Percentiles rank a stretch among this genome's conserved stretches.
Evolutionary conservation across 2,329 filamentous ascomycete genomes (phyloP).

Genomic region (Lasiodiplodia sp.): DNA sequence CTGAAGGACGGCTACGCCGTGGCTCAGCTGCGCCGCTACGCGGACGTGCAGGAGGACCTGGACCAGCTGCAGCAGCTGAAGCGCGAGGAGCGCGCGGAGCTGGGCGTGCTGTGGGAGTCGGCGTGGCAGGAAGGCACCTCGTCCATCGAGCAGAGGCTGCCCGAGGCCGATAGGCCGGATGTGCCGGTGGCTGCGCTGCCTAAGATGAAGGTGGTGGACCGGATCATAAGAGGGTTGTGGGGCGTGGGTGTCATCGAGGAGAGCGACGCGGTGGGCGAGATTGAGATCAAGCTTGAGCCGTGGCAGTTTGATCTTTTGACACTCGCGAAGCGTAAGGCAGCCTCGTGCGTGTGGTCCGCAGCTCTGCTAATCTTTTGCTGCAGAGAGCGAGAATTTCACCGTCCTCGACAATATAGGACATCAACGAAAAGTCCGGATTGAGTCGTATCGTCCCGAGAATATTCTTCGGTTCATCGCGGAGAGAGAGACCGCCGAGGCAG

Average conservation of each 20-base stretch:
- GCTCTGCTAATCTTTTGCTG: background rate
- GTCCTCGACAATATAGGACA: constrained; percentile 40
- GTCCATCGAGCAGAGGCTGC: constrained; percentile 7
- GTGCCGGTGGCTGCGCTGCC: constrained; percentile 22
- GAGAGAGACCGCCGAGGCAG: constrained; percentile 46
- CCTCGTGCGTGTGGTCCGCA: too few relatives aligned
- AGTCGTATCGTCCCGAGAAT: constrained; percentile 38
- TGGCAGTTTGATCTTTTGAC: constrained; percentile 45
- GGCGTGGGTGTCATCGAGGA: constrained; percentile 45
- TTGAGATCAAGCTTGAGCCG: constrained; percentile 43
- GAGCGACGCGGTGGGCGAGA: constrained; percentile 44
- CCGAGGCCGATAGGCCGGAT: background rate
- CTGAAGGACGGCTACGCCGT: constrained; percentile 41
- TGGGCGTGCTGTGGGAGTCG: background rate
- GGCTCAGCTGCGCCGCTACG: constrained; percentile 43
- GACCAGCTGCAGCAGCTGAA: constrained; percentile 6
- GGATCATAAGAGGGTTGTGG: constrained; percentile 45
- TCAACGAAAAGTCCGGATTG: constrained; percentile 41
- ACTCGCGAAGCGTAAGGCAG: constrained; percentile 4
- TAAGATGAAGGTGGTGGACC: constrained; percentile 44
- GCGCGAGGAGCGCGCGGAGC: background rate
- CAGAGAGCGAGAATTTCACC: background rate
- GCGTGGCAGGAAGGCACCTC: constrained; percentile 13
- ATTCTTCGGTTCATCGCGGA: constrained; percentile 48
- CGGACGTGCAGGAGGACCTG: constrained; percentile 19